These are phyloP conservation scores for Phlegmacium glaucopus DNA, from an alignment of 768 basidiomycete genomes.

Conservation along the genomic window DNA sequence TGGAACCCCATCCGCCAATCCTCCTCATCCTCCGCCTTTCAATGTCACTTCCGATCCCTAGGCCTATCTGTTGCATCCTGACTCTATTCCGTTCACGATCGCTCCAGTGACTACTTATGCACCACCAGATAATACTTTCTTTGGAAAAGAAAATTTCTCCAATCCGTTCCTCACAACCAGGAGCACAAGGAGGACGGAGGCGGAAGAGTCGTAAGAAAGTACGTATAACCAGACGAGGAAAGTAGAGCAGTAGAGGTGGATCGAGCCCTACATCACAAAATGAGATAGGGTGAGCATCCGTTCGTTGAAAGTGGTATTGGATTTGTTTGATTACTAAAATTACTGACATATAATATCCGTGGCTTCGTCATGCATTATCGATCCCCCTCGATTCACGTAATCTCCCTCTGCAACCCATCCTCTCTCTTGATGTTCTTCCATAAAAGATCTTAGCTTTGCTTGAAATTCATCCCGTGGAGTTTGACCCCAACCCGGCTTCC, in stretches of 20 bases:
- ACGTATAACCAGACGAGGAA: slow-evolving; percentile 54
- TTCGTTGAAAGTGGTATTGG: too few relatives aligned
- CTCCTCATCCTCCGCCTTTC: slow-evolving; percentile 38
- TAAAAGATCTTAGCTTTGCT: slow-evolving; percentile 22
- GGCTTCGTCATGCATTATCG: slow-evolving; percentile 31
- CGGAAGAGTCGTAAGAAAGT: slow-evolving; percentile 47
- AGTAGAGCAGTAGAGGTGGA: slow-evolving; percentile 57
- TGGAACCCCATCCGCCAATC: slow-evolving; percentile 48
- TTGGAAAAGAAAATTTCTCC: slow-evolving; percentile 35
- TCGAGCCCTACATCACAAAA: slow-evolving; percentile 53
- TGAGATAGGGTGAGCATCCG: too few relatives aligned
- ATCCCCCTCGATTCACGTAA: slow-evolving; percentile 28
- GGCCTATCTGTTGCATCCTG: slow-evolving; percentile 29
- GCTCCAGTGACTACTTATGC: slow-evolving; percentile 37
- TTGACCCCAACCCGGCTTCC: slow-evolving; percentile 46
- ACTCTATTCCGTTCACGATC: slow-evolving; percentile 22
- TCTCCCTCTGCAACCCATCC: slow-evolving; percentile 59
- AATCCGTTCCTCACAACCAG: slow-evolving; percentile 44
- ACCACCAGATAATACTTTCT: slow-evolving; percentile 53
- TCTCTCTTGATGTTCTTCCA: slow-evolving; percentile 21
- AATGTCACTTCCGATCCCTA: slow-evolving; percentile 27
- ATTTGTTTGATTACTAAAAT: too few relatives aligned
- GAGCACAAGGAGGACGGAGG: slow-evolving; percentile 36
- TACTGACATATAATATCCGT: slow-evolving; percentile 56
- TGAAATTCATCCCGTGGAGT: slow-evolving; percentile 27